phyloP scores from a whole-genome alignment of 2,329 filamentous ascomycete species.

The Colletotrichum costaricense region DNA sequence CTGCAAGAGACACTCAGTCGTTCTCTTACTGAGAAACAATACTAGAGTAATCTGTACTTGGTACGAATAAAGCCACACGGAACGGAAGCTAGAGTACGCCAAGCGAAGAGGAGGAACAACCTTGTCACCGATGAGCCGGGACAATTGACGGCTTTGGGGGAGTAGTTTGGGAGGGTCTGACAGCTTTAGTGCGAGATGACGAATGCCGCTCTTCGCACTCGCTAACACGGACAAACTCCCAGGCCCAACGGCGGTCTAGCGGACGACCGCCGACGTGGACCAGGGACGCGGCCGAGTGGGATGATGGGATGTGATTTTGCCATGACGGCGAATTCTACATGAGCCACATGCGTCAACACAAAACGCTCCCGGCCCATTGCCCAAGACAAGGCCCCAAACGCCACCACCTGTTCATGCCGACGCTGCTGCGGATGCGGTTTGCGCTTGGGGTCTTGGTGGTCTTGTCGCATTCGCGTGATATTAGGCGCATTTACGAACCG shows the following conservation, averaged over 20 bases:
- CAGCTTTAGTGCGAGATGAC: neutral
- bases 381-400: too few species aligned
- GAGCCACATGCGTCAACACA: neutral
- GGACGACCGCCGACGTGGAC: neutral
- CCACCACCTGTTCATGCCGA: neutral
- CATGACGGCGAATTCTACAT: neutral
- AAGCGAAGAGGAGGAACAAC: neutral
- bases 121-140: neutral
- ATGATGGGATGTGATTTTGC: neutral
- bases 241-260: neutral
- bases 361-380: neutral
- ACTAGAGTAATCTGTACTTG: neutral
- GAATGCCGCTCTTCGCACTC: neutral
- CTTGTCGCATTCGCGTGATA: neutral
- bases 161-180: neutral
- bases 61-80: neutral
- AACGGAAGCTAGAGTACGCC: neutral
- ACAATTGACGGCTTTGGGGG: neutral
- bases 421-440: neutral
- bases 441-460: neutral
- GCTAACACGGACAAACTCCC: neutral
- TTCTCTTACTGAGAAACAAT: neutral
- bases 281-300: neutral
- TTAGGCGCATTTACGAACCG: neutral
- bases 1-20: too few species aligned